Percentiles rank a stretch among this genome's conserved stretches.
phyloP scores from a whole-genome alignment of 176 grass and related monocot species.

The Otatea glauca region DNA sequence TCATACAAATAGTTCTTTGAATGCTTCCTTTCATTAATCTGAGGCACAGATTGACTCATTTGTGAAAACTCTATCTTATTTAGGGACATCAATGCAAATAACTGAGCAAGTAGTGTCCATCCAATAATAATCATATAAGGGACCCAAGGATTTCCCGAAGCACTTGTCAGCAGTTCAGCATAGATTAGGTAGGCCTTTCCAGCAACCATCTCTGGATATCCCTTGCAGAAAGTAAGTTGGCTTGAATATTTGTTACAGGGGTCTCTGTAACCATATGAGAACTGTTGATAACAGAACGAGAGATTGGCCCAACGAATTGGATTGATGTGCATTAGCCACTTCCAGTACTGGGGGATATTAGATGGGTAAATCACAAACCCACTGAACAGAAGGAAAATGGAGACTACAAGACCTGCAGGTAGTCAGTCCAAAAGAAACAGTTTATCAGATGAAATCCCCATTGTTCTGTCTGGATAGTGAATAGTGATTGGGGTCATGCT shows the following conservation, averaged over 20 bases:
- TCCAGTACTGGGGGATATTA: slow-evolving; percentile 41
- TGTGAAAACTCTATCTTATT: slow-evolving; percentile 26
- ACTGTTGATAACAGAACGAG: slow-evolving; percentile 41
- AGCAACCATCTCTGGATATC: slow-evolving; percentile 16
- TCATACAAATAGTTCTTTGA: neutral
- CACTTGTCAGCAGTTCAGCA: slow-evolving; percentile 9
- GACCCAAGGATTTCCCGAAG: slow-evolving; percentile 27
- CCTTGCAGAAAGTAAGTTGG: slow-evolving; percentile 37
- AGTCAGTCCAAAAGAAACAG: neutral
- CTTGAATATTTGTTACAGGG: slow-evolving; percentile 34
- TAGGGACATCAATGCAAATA: slow-evolving; percentile 34
- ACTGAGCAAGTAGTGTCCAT: slow-evolving; percentile 21
- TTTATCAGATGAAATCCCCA: neutral
- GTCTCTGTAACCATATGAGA: slow-evolving; percentile 31
- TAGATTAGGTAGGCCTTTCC: slow-evolving; percentile 36
- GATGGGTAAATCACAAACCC: slow-evolving; percentile 49
- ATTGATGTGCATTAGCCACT: slow-evolving; percentile 46
- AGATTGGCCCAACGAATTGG: slow-evolving; percentile 50
- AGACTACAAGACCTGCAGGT: slow-evolving; percentile 35
- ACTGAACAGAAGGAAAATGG: slow-evolving; percentile 47
- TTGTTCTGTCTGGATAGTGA: neutral
- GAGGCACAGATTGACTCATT: slow-evolving; percentile 15
- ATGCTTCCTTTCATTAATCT: too few relatives aligned
- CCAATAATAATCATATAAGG: slow-evolving; percentile 39
- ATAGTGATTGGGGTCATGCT: neutral